Base-by-base conservation (phyloP, 805 yeast genomes). In the Candida montana region DNA sequence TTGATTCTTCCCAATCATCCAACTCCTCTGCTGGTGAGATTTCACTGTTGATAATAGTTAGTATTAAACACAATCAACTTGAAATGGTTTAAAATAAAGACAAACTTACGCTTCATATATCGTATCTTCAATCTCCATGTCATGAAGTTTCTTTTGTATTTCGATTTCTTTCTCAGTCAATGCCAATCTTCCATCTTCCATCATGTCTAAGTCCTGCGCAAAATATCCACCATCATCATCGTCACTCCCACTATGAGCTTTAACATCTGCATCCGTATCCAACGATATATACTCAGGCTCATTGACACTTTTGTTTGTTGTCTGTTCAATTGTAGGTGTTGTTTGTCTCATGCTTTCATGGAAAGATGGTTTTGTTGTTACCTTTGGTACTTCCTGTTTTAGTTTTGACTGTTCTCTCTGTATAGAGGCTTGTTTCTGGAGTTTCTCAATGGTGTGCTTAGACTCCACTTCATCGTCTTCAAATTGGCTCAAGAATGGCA, bases 71-170 rank as follows among this genome's bases (percentile, higher is more conserved):
- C n/a, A n/a, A n/a, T n/a, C n/a, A 4, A n/a, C 46, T 37, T 46
- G 39, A 12, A 10, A 9, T 29, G 3, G 4, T 18, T 3, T 4
- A 7, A 11, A 12, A 26, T 24, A 9, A 10, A 28, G 18, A 45
- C 45, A 33, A 23, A 47, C 51, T 17, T 46, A 55, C 7, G 55
- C 57, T 13, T 62, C 63, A 29, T 58, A 59, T 6, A 65, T 33
- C 0, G 68, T 63, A 27, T 62, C 64, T 31, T 63, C 62, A 20
- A 65, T 64, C 24, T 61, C 64, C 47, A 55, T 52, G 8, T 57
- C 52, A 6, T 52, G 41, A 30, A 59, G 34, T 33, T 52, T 44
- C 33, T 49, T 43, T 35, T 61, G 66, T 7, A 60, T 33, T 3
- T 45, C 42, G 13, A 41, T 28, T 41, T 64, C 68, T 11, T 48